Evolutionary conservation across 2,329 filamentous ascomycete genomes (phyloP).

Genomic region (Xylariaceae sp.): DNA sequence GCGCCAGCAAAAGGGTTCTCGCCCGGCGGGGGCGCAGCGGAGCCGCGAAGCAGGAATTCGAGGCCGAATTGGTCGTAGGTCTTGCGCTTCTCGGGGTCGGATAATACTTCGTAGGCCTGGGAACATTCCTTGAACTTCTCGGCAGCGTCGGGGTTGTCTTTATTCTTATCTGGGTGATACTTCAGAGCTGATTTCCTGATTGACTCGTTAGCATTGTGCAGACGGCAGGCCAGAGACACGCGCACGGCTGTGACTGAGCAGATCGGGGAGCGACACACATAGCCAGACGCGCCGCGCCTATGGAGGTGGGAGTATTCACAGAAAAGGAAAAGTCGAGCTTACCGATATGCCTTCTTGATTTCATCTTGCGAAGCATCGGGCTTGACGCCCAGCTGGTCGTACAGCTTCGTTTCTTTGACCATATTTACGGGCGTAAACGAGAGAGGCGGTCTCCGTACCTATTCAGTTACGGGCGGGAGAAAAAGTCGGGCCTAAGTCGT

Average conservation of each 20-base stretch:
- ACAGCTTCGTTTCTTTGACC: constrained; percentile 93
- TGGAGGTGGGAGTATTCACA: too few relatives aligned
- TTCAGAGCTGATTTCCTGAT: constrained; percentile 80
- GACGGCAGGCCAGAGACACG: too few relatives aligned
- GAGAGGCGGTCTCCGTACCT: too few relatives aligned
- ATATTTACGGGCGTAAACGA: constrained; percentile 51
- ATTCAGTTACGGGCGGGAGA: too few relatives aligned
- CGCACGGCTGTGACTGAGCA: too few relatives aligned
- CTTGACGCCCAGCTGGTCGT: constrained; percentile 76
- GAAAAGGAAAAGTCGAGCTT: too few relatives aligned
- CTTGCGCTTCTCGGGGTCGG: constrained; percentile 93
- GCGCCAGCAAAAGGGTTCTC: constrained; percentile 55
- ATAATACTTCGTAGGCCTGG: constrained; percentile 96
- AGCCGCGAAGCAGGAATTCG: constrained; percentile 82
- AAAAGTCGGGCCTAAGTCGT: too few relatives aligned
- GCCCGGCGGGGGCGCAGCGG: constrained; percentile 57
- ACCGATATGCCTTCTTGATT: constrained; percentile 94
- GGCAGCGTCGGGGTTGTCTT: constrained; percentile 72
- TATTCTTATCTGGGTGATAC: constrained; percentile 97
- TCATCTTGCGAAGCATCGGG: constrained; percentile 81
- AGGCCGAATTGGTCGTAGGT: constrained; percentile 92
- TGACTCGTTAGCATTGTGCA: constrained; percentile 27
- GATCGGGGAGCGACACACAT: too few relatives aligned
- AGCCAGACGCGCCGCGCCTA: too few relatives aligned
- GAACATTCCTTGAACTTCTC: constrained; percentile 99